Base-by-base conservation (phyloP, 345 rosid genomes). In the Eucalyptus erythrocorys region DNA sequence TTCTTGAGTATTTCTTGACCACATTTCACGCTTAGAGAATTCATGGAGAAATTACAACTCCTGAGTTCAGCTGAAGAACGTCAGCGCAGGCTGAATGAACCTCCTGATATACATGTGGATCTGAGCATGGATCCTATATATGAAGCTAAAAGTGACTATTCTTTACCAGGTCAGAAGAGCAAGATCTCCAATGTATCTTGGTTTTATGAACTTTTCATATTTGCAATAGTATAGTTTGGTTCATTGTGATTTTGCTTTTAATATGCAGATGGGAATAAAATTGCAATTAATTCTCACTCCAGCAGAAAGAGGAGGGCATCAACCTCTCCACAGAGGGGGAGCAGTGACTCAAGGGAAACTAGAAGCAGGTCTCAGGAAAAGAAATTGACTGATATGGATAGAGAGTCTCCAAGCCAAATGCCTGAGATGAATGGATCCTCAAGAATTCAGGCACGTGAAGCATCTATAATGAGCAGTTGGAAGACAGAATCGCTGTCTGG, bases 21-120 rank as follows among this genome's bases (percentile, higher is more conserved):
- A 85, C 91, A 89, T 88, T 94, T 92, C 93, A 97, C 99, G 93
- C 95, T 94, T 88, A 94, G 95, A 92, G 99, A 95, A 94, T 96
- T 91, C 87, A 89, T 95, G 34, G 98, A 95, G 94, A 97, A 95
- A 92, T 91, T 97, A 91, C 94, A 94, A 93, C 95, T 94, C 88
- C 92, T 98, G 90, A 91, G 93, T 81, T 97, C 98, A 40, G 94
- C 94, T 27, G 93, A 93, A 91, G 99, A 95, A 89, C 95, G 91
- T 47, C 95, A 95, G 89, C 94, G 95, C 87, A 94, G 96, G 93
- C 88, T 95, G 90, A 91, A 88, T 87, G 98, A 94, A 89, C 90
- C 92, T 90, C 97, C 97, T 30, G 90, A 91, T 85, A 93, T 98
- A 66, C 99, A 97, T 86, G 43, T 93, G 32, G 99, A 96, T 91